Conservation (phyloP, 169 alveolate species). For the Neospora caninum region DNA sequence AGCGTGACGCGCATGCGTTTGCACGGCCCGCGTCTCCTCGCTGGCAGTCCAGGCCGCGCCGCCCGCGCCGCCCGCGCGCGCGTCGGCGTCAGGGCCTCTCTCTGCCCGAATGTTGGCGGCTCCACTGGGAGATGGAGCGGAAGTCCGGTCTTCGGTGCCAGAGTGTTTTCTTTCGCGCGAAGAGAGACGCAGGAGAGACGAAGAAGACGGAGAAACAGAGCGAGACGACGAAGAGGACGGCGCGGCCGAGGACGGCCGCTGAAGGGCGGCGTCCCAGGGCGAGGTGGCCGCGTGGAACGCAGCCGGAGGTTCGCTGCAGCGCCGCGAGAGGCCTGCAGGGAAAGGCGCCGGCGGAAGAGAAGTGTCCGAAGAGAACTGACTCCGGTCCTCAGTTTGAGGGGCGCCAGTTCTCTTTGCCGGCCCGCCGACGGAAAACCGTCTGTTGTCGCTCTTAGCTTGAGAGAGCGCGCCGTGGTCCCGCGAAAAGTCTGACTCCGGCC, state of each 20-base stretch:
- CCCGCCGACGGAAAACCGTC: not conserved
- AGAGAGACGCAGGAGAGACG: not conserved
- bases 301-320: not conserved
- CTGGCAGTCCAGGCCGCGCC: no score
- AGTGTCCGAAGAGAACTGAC: not conserved
- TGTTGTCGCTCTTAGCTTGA: not conserved
- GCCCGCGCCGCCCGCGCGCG: not conserved
- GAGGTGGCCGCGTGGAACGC: not conserved
- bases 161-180: not conserved
- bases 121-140: not conserved
- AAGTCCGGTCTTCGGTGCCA: not conserved
- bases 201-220: not conserved
- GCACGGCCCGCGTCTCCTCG: not conserved
- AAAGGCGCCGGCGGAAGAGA: not conserved
- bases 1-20: not conserved
- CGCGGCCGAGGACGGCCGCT: not conserved
- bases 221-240: not conserved
- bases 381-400: not conserved
- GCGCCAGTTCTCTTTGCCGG: not conserved
- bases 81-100: not conserved
- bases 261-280: not conserved
- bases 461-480: not conserved
- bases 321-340: not conserved
- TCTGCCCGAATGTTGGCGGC: not conserved
- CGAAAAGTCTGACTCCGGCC: no score